Evolutionary conservation across 345 rosid genomes (phyloP), one percentile per base, ranked within the genome.

Genomic region (Mallotus nudiflorus): DNA sequence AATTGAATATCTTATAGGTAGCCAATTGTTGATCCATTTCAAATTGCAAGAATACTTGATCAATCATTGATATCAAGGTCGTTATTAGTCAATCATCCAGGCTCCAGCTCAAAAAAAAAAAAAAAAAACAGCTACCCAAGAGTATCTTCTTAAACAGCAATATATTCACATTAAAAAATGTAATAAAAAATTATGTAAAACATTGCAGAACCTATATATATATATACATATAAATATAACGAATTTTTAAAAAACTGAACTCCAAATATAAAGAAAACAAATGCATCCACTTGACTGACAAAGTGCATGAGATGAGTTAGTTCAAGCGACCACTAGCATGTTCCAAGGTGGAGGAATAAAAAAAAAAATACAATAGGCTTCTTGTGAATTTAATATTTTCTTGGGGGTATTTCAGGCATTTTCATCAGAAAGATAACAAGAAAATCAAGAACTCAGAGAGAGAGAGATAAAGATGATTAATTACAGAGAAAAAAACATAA

Each of bases 401-500:
- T 53, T 19, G 37, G 22, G 78, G 75, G 67, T 51, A 73, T 49
- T 73, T 39, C 65, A 45, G 76, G 55, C 75, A 18, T 54, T 68
- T 4, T 19, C 2, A 20, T 6, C 10, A 10, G 37, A 16, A 39
- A 56, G 25, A 42, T 39, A 37, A n/a, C 4, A 50, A 29, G 3
- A 29, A 19, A 19, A 28, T 28, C 20, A 56, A 44, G 22, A 39
- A 2, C 39, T 7, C n/a, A 51, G 37, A 5, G 11, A 37, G 33
- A 24, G 27, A 15, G 6, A 45, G n/a, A n/a, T n/a, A 20, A 31
- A 19, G 10, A 14, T 22, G 40, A 33, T 2, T 63, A 61, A 33
- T 2, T 63, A 22, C 39, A 57, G 44, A 40, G 29, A 40, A 39
- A 33, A 62, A 40, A 40, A 19, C 12, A 59, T 8, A 33, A 33